Percentiles rank a stretch among this genome's conserved stretches.
Evolutionary conservation across 1,139 yeast genomes (phyloP).

Genomic region (Taiozyma sp.): DNA sequence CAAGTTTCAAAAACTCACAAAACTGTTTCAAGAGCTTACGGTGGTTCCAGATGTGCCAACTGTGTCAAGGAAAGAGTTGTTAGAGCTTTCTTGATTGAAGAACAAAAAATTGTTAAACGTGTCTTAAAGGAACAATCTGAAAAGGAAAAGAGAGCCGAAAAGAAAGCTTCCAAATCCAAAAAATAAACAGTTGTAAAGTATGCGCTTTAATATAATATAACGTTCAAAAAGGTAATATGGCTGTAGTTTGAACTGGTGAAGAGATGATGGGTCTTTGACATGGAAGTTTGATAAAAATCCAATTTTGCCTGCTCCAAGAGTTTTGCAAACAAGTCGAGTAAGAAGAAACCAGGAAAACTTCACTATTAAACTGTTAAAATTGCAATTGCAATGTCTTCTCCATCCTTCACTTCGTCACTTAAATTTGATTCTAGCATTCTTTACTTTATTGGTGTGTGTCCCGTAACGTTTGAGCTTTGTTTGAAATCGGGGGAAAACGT

Average conservation of each 20-base stretch:
- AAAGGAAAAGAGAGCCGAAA: constrained; percentile 54
- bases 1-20: constrained; percentile 92
- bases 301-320: no score
- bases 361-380: no score
- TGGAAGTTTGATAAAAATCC: no score
- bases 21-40: constrained; percentile 99
- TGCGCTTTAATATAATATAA: constrained; percentile 6
- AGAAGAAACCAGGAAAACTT: no score
- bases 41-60: constrained; percentile 98
- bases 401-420: not conserved
- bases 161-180: constrained; percentile 23
- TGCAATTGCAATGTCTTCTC: not conserved
- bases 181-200: constrained; percentile 14
- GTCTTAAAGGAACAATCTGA: constrained; percentile 93
- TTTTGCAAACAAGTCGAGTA: no score
- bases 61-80: constrained; percentile 98
- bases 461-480: constrained; percentile 1
- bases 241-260: not conserved
- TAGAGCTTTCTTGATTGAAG: constrained; percentile 99
- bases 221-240: not conserved
- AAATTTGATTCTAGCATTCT: not conserved
- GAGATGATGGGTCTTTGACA: not conserved
- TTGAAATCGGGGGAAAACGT: not conserved
- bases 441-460: constrained; percentile 2
- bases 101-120: constrained; percentile 99